Base-by-base conservation (phyloP, 306 rosid species). In the Vicia villosa region DNA sequence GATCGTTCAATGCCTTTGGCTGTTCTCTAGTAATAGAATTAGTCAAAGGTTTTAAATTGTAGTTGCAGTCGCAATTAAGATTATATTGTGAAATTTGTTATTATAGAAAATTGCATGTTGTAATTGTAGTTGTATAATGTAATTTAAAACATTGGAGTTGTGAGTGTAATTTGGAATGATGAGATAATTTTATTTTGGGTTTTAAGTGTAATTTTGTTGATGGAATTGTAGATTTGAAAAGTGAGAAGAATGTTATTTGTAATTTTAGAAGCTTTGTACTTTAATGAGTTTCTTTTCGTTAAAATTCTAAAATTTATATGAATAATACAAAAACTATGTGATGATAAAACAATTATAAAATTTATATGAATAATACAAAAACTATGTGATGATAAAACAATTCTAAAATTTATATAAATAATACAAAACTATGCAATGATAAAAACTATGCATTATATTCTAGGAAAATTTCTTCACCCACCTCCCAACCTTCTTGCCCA, bases 1-100 rank as follows among this genome's bases (percentile, higher is more conserved):
- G 80, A 80, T 52, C 79, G 70, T 11, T 78, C 95, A 0, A 17
- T 57, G 68, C 68, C 87, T 57, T 59, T 82, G 63, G 83, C 78
- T 4, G 84, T 85, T 83, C 71, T 83, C 46, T 83, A 75, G 52
- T 10, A 28, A 24, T 0, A n/a, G 10, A 62, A 19, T 36, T 11
- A 5, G 47, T 2, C 1, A 0, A 1, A 10, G 5, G 10, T 19
- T 37, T 61, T 61, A 37, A 38, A 61, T 37, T 61, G 46, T 10
- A 2, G 47, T 61, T 17, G 12, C 17, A 17, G 15, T 61, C 10
- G 30, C 10, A 1, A 2, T 61, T 61, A 10, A 16, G 15, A 11
- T 61, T 10, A 37, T 37, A 5, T 36, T 15, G 5, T 37, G 16
- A 19, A 4, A 1, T 37, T 61, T 37, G 49, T 20, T 61, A 37